Conservation (phyloP, 1,284 basidiomycete genomes). For the Tylopilus microsporus region DNA sequence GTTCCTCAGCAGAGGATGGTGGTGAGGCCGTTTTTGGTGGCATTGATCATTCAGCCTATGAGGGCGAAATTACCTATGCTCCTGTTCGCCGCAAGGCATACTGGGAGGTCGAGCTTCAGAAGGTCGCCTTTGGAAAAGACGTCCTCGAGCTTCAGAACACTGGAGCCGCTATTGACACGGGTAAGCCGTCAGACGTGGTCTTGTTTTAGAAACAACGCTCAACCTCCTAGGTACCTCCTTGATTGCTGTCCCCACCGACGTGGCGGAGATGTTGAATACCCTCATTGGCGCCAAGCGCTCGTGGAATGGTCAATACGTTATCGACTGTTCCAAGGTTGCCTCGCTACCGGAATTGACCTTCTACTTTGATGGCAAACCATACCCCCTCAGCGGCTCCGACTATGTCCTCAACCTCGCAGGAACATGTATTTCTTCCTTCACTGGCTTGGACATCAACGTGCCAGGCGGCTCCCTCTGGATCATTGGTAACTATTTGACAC, state of each 20-base stretch:
- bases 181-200: slow-evolving; percentile 36
- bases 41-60: slow-evolving; percentile 76
- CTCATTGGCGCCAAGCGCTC: slow-evolving; percentile 90
- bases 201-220: slow-evolving; percentile 1
- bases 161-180: slow-evolving; percentile 95
- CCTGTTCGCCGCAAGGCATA: slow-evolving; percentile 96
- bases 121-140: slow-evolving; percentile 81
- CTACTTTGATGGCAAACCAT: slow-evolving; percentile 77
- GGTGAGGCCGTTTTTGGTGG: slow-evolving; percentile 95
- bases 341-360: slow-evolving; percentile 84
- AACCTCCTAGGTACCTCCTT: slow-evolving; percentile 70
- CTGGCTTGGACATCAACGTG: slow-evolving; percentile 85
- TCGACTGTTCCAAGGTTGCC: slow-evolving; percentile 85
- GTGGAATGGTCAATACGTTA: slow-evolving; percentile 92
- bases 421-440: slow-evolving; percentile 93
- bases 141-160: slow-evolving; percentile 83
- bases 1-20: slow-evolving; percentile 81
- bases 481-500: slow-evolving; percentile 57
- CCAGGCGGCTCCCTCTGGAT: slow-evolving; percentile 91
- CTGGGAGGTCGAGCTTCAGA: slow-evolving; percentile 96
- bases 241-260: slow-evolving; percentile 88
- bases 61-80: slow-evolving; percentile 81
- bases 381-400: slow-evolving; percentile 77
- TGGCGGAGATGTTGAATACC: slow-evolving; percentile 97
- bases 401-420: slow-evolving; percentile 87